Base-by-base conservation (phyloP, 257 asterid genomes). In the Eustoma russellianum region DNA sequence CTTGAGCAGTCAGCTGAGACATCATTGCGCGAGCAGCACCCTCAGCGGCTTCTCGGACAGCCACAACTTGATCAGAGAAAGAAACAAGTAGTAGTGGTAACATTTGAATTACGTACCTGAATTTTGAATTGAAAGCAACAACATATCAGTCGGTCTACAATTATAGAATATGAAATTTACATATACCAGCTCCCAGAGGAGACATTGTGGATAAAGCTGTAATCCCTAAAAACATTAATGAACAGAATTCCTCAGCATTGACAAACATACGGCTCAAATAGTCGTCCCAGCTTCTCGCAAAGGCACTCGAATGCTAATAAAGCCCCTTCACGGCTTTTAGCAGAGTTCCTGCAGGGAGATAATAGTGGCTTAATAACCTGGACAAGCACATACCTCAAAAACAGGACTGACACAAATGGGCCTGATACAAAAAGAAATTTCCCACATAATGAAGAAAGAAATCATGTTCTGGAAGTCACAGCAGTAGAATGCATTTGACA, bases 1-100 rank as follows among this genome's bases (percentile, higher is more conserved):
- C 98, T 53, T 80, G 97, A 72, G 83, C 95, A 71, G 83, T 87
- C 55, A 91, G 92, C 65, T 88, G 83, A 67, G 98, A 87, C 98
- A 91, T 91, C 98, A 91, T 91, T 50, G 98, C 97, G 62, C 98
- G 98, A 63, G 98, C 96, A 52, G 98, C 98, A 60, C 97, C 79
- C 72, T 91, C 98, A 55, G 98, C 95, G 64, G 95, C 98, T 55
- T 91, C 98, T 74, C 98, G 83, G 66, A 91, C 97, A 52, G 98
- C 98, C 72, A 87, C 58, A 54, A 91, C 98, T 84, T 68, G 98
- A 70, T 91, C 97, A 70, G 98, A 87, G 83, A 87, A 91, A 55
- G 94, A 84, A 61, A 75, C 95, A 44, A 91, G 70, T 58, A 91
- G 98, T 41, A 91, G 72, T 34, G 98, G 98, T 59, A 91, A 65